Conservation (phyloP, 2,329 filamentous ascomycete genomes). For the Allantophomopsis cytisporea region DNA sequence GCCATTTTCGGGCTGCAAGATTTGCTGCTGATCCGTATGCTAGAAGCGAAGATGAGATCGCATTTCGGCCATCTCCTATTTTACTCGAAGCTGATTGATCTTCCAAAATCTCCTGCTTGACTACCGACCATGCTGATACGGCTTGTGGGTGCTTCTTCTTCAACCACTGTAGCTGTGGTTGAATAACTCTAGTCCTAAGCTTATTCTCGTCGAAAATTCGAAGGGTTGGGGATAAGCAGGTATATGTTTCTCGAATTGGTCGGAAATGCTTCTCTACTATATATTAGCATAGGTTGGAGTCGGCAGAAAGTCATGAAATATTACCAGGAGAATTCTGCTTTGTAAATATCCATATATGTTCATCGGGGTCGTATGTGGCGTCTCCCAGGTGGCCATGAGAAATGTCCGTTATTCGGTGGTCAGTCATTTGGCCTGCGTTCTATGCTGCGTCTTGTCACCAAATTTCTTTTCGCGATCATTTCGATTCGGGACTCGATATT, state of each 20-base stretch:
- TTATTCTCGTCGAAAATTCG: too few relatives aligned
- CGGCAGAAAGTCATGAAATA: slow-evolving; percentile 1
- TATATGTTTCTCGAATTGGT: too few relatives aligned
- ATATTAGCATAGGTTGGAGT: background rate
- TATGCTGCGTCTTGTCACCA: slow-evolving; percentile 3
- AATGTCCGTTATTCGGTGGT: slow-evolving; percentile 29
- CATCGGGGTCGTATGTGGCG: slow-evolving; percentile 25
- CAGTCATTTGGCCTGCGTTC: slow-evolving; percentile 32
- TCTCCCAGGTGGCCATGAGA: slow-evolving; percentile 38
- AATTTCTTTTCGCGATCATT: slow-evolving; percentile 10
- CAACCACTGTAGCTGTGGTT: too few relatives aligned
- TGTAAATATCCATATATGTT: slow-evolving; percentile 18
- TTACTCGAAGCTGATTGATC: too few relatives aligned
- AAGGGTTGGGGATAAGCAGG: too few relatives aligned
- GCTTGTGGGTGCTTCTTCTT: too few relatives aligned
- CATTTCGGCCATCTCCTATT: too few relatives aligned
- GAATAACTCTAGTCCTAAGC: too few relatives aligned
- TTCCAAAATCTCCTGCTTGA: too few relatives aligned
- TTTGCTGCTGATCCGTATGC: background rate
- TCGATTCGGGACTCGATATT: slow-evolving; percentile 2
- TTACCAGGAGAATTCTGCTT: background rate
- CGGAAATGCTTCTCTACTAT: background rate
- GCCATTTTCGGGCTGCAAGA: background rate
- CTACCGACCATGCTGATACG: too few relatives aligned
- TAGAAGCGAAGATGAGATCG: background rate